Evolutionary conservation across 441 rosid species (phyloP).

Genomic region (Populus trichocarpa): DNA sequence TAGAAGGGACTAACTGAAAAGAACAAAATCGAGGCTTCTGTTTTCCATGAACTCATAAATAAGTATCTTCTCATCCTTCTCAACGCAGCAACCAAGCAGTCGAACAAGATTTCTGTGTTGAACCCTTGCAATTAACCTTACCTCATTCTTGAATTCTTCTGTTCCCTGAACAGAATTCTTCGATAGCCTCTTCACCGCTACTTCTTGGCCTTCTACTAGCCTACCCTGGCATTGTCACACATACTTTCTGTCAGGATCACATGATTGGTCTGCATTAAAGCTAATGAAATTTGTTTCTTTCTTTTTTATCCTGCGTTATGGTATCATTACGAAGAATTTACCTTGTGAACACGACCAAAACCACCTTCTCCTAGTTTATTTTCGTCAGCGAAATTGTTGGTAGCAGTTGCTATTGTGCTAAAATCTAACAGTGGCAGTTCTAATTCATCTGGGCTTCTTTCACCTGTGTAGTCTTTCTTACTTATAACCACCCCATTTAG

Average conservation of each 20-base stretch:
- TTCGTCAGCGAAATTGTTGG: constrained; percentile 45
- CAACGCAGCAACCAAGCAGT: constrained; percentile 18
- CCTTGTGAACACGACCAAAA: constrained; percentile 28
- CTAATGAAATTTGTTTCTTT: not conserved
- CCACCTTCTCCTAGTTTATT: constrained; percentile 32
- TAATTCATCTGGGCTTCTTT: constrained; percentile 46
- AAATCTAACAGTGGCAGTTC: constrained; percentile 68
- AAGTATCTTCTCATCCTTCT: constrained; percentile 41
- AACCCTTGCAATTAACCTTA: too few relatives aligned
- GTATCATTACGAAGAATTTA: constrained; percentile 17
- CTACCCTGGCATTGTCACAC: not conserved
- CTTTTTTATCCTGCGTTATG: not conserved
- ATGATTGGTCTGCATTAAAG: not conserved
- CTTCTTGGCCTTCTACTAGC: too few relatives aligned
- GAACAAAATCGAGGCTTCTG: constrained; percentile 42
- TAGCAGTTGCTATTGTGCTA: constrained; percentile 44
- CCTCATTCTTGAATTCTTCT: too few relatives aligned
- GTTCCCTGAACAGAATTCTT: too few relatives aligned
- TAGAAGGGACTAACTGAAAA: constrained; percentile 33
- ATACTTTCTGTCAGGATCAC: not conserved
- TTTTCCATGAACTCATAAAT: constrained; percentile 47
- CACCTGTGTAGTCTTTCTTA: constrained; percentile 49
- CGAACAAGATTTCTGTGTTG: too few relatives aligned
- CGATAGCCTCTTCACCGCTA: too few relatives aligned
- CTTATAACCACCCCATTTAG: constrained; percentile 53